phyloP scores from a whole-genome alignment of 495 filamentous ascomycete genomes.

The Filosporella fistucella region DNA sequence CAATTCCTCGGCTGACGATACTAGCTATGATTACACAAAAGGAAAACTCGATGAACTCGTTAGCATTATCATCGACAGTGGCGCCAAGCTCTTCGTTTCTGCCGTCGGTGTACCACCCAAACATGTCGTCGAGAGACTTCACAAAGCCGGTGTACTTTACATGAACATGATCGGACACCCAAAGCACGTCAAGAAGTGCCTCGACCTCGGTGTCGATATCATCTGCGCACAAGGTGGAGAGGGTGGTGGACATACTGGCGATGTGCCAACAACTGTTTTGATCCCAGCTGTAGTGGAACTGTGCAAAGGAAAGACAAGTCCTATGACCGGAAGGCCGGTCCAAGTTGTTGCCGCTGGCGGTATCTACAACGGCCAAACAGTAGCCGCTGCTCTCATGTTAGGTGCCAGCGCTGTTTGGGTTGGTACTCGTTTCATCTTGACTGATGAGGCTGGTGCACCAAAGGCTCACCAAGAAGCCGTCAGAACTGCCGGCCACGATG shows the following conservation, averaged over 20 bases:
- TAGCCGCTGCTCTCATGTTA: constrained; percentile 89
- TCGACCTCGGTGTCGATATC: constrained; percentile 83
- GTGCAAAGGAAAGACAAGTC: constrained; percentile 75
- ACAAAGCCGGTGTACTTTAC: constrained; percentile 82
- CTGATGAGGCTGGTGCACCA: constrained; percentile 90
- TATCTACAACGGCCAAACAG: constrained; percentile 85
- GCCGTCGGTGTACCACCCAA: constrained; percentile 93
- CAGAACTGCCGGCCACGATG: constrained; percentile 83
- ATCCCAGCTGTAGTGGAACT: constrained; percentile 88
- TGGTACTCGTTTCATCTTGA: constrained; percentile 90
- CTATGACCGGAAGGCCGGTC: constrained; percentile 79
- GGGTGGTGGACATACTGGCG: constrained; percentile 87
- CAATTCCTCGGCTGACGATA: constrained; percentile 8
- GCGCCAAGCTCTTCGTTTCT: constrained; percentile 90
- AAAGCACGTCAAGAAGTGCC: constrained; percentile 93
- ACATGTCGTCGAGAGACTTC: constrained; percentile 80
- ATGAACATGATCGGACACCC: constrained; percentile 99
- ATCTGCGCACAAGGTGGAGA: constrained; percentile 94
- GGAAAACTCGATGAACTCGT: constrained; percentile 91
- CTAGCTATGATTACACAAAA: constrained; percentile 98
- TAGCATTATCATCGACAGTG: constrained; percentile 86
- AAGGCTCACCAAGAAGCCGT: constrained; percentile 97
- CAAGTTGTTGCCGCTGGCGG: constrained; percentile 93
- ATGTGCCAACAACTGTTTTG: constrained; percentile 82
- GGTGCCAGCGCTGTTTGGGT: constrained; percentile 94